phyloP scores from a whole-genome alignment of 202 grass and related monocot species.

The Bolboschoenoplectus hybrid region DNA sequence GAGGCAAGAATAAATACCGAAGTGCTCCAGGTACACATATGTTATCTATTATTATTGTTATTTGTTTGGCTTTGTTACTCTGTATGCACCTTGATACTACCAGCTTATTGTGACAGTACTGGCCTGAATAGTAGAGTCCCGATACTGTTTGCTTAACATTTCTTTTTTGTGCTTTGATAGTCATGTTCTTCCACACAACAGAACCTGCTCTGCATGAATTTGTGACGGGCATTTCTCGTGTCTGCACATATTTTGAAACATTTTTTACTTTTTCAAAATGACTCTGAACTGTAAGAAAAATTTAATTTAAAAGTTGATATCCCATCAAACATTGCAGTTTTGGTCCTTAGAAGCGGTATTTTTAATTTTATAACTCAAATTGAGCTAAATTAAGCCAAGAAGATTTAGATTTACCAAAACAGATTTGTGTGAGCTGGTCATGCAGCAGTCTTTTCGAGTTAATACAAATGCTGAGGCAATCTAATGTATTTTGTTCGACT shows the following conservation, averaged over 20 bases:
- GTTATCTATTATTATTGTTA: background rate
- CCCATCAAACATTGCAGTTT: background rate
- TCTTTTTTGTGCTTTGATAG: background rate
- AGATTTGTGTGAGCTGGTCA: background rate
- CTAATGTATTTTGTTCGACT: background rate
- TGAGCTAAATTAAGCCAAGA: background rate
- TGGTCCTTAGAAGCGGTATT: background rate
- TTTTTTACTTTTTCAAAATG: background rate
- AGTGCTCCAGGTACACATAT: constrained; percentile 49
- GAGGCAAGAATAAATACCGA: constrained; percentile 53
- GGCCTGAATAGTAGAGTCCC: background rate
- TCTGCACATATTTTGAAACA: background rate
- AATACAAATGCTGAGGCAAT: background rate
- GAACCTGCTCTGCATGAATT: background rate
- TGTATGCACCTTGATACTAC: background rate
- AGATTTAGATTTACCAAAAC: background rate
- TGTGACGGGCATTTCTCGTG: background rate
- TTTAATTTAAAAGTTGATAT: background rate
- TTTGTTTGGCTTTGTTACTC: background rate
- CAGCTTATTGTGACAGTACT: background rate
- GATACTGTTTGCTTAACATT: background rate
- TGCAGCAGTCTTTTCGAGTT: background rate
- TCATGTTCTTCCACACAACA: background rate
- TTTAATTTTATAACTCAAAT: background rate
- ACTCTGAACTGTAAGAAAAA: background rate